Conservation (phyloP, 768 basidiomycete species). For the Leucocoprinus leucothites region DNA sequence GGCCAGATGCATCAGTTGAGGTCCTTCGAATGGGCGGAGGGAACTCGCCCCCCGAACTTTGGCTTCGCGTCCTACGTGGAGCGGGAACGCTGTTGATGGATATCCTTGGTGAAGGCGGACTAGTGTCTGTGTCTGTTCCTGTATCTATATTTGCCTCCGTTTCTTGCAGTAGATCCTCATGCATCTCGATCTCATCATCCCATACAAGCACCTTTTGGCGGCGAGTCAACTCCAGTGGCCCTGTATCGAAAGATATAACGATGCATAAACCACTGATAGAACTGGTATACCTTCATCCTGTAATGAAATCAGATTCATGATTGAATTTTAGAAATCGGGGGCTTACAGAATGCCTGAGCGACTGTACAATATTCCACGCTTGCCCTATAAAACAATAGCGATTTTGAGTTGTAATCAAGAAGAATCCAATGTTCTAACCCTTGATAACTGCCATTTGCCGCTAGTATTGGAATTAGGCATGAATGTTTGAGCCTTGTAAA, state of each 20-base stretch:
- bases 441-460: constrained; percentile 91
- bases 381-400: constrained; percentile 43
- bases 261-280: background rate
- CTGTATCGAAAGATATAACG: constrained; percentile 31
- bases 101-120: constrained; percentile 52
- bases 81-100: constrained; percentile 63
- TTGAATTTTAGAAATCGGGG: background rate
- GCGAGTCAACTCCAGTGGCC: constrained; percentile 89
- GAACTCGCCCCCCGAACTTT: constrained; percentile 66
- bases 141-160: background rate
- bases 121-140: constrained; percentile 27
- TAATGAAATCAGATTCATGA: background rate
- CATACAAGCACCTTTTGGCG: constrained; percentile 77
- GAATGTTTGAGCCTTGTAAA: background rate
- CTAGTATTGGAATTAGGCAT: constrained; percentile 29
- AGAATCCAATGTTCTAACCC: constrained; percentile 29
- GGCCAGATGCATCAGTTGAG: constrained; percentile 61
- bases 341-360: constrained; percentile 70
- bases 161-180: constrained; percentile 46
- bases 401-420: background rate
- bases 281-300: constrained; percentile 67
- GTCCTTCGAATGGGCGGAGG: constrained; percentile 67
- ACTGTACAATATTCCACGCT: constrained; percentile 88
- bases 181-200: constrained; percentile 80
- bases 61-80: constrained; percentile 52